phyloP scores from a whole-genome alignment of 495 filamentous ascomycete genomes.

The Sabuloglossum arenarium region DNA sequence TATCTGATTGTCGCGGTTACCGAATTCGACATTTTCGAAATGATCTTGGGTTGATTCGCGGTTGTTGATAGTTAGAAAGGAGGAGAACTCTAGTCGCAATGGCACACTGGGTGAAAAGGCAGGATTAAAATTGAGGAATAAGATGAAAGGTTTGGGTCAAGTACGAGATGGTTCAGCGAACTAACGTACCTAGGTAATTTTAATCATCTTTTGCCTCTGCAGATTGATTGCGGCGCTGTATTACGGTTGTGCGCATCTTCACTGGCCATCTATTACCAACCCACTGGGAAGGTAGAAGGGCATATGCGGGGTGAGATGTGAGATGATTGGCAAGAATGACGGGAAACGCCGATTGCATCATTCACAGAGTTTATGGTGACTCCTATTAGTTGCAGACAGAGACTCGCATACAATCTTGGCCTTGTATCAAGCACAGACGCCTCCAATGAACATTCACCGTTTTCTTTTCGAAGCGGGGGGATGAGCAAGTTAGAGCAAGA shows the following conservation, averaged over 20 bases:
- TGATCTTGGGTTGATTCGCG: neutral
- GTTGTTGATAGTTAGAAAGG: neutral
- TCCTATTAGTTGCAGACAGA: neutral
- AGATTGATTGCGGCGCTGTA: neutral
- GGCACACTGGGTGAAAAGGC: neutral
- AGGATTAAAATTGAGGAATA: neutral
- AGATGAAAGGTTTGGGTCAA: neutral
- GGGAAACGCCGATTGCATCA: neutral
- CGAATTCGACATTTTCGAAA: neutral
- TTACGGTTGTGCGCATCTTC: neutral
- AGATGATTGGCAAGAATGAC: neutral
- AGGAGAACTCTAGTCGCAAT: neutral
- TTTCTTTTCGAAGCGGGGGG: neutral
- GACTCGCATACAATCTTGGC: neutral
- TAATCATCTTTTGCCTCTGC: neutral
- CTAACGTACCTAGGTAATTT: neutral
- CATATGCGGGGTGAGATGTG: neutral
- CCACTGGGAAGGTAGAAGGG: neutral
- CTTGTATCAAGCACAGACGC: too few species aligned
- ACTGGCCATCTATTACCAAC: neutral
- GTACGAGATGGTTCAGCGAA: neutral
- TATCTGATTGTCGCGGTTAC: slow-evolving; percentile 3
- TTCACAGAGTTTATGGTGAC: neutral
- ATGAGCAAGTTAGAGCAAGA: neutral
- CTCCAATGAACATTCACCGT: neutral